Evolutionary conservation across 2,329 filamentous ascomycete genomes (phyloP), one percentile per base, ranked within the genome.

Genomic region (Didymella exigua): DNA sequence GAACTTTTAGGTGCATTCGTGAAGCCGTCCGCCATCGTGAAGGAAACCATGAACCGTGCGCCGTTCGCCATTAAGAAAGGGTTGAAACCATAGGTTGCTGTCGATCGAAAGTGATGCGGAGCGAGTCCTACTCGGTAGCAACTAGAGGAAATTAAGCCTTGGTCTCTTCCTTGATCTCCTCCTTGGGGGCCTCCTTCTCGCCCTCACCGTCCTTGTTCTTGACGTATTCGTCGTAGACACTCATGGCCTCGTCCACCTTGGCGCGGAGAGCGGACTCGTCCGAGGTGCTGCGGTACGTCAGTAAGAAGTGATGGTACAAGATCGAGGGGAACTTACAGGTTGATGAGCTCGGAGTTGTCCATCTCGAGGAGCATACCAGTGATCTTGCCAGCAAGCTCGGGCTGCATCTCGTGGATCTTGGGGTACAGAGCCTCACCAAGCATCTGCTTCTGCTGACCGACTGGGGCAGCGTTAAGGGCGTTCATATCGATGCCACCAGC

Each of bases 341-440:
- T 91, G 74, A 99, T 85, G 69, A 99, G 83, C 82, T 99, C 95
- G 54, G 84, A 77, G 80, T 98, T 98, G 72, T 98, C 95, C 95
- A 99, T 99, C 86, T 99, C 95, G 70, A 99, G 81, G 71, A 99
- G 89, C 95, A 99, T 99, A 80, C 95, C 95, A 59, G 95, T 99
- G 78, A 99, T 98, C 88, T 99, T 99, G 75, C 95, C 95, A 60
- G 95, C 95, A 72, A 99, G 84, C 71, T 97, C 93, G 57, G 92
- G 90, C 82, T 99, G 95, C 79, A 96, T 88, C 66, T 86, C 87
- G 78, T 93, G 88, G 72, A 99, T 98, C 89, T 98, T 99, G 75
- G 95, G 95, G 85, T 98, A 99, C 69, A 99, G 89, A 68, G 91
- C 88, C 82, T 99, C 95, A 77, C 95, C 95, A 50, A 99, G 87